Percentiles rank a stretch among this genome's conserved stretches.
Evolutionary conservation across 1,139 yeast genomes (phyloP).

Genomic region (Nakaseomyces uthaithaninus): DNA sequence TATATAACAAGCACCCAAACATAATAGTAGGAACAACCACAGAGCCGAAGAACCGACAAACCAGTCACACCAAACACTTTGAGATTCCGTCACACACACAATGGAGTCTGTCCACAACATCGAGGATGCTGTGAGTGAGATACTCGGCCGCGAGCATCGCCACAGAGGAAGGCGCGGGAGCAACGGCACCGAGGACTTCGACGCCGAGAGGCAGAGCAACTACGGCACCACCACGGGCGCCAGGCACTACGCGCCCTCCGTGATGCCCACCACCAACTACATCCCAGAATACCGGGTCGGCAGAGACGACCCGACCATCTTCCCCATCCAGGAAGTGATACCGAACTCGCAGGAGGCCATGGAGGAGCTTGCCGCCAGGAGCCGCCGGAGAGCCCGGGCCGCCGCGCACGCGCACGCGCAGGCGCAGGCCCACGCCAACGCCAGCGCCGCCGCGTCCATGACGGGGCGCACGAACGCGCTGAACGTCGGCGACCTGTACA

Average conservation of each 20-base stretch:
- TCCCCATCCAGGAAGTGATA: conserved; percentile 29
- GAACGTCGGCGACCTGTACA: conserved; percentile 15
- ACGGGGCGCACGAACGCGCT: conserved; percentile 16
- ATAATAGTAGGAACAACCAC: neutral
- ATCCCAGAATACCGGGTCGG: conserved; percentile 20
- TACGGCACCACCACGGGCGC: conserved; percentile 3
- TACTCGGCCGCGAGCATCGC: conserved; percentile 3
- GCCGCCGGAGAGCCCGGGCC: conserved; percentile 5
- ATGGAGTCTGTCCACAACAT: conserved; percentile 3
- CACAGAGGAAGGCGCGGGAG: conserved; percentile 3
- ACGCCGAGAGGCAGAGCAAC: conserved; percentile 4
- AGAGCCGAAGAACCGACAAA: neutral
- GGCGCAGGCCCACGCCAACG: conserved; percentile 8
- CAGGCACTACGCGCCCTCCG: conserved; percentile 8
- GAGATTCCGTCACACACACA: neutral
- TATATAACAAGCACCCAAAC: too few relatives aligned
- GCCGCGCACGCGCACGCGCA: conserved; percentile 17
- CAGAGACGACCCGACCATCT: conserved; percentile 12
- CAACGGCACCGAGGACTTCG: conserved; percentile 1
- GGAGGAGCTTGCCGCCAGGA: conserved; percentile 5
- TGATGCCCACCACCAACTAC: conserved; percentile 19
- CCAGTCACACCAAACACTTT: neutral
- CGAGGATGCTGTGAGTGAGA: neutral
- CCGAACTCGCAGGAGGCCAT: conserved; percentile 18
- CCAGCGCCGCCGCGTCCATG: conserved; percentile 1